A percentile compares a stretch with the other conserved stretches of the same genome.
These are phyloP conservation scores for Fraxinus ornus DNA, from an alignment of 305 asterid genomes.

Conservation along the genomic window DNA sequence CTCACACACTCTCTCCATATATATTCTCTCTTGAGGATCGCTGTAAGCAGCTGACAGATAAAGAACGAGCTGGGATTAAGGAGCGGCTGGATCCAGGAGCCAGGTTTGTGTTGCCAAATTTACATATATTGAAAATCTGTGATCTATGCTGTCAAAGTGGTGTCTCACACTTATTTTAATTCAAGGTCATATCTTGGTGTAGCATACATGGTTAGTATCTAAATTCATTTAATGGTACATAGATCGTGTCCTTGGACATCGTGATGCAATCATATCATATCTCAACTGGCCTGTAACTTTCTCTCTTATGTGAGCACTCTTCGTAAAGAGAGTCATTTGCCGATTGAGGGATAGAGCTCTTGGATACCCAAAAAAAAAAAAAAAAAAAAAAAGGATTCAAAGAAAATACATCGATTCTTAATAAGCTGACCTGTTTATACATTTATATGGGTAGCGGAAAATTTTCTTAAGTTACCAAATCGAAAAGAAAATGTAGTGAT, in stretches of 20 bases:
- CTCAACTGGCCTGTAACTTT: too few relatives aligned
- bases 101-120: conserved; percentile 58
- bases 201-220: background rate
- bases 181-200: conserved; percentile 9
- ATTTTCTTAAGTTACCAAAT: background rate
- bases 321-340: too few relatives aligned
- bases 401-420: background rate
- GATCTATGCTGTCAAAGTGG: background rate
- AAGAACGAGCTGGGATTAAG: conserved; percentile 51
- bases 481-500: background rate
- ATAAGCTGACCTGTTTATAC: background rate
- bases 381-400: too few relatives aligned
- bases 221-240: background rate
- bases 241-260: too few relatives aligned
- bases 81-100: conserved; percentile 80
- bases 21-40: conserved; percentile 84
- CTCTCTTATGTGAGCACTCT: conserved; percentile 30
- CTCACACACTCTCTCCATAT: conserved; percentile 86
- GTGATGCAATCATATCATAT: too few relatives aligned
- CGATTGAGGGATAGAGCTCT: too few relatives aligned
- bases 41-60: conserved; percentile 65
- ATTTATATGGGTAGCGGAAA: background rate
- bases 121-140: background rate
- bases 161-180: background rate
- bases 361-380: too few relatives aligned